These are phyloP conservation scores for Artemisia argyi DNA, from an alignment of 129 eudicot genomes.

Conservation along the genomic window DNA sequence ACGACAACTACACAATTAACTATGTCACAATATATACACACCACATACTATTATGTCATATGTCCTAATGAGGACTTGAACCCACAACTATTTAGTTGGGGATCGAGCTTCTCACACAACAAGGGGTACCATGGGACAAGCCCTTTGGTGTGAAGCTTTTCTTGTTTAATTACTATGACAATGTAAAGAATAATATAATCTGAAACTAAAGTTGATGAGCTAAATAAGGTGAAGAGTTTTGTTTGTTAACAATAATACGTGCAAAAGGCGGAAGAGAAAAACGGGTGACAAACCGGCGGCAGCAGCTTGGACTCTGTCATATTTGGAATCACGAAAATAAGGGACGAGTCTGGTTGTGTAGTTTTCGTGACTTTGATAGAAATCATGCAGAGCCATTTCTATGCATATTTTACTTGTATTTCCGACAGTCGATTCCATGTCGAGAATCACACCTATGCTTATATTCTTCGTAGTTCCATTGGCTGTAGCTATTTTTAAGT, in stretches of 20 bases:
- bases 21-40: too few species aligned
- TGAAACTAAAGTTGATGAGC: too few species aligned
- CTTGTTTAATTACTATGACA: neutral
- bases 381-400: conserved; percentile 42
- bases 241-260: too few species aligned
- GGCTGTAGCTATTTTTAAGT: neutral
- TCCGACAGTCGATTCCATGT: conserved; percentile 25
- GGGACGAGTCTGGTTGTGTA: conserved; percentile 34
- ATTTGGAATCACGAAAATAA: conserved; percentile 33
- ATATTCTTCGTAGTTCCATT: neutral
- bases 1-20: too few species aligned
- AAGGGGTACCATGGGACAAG: too few species aligned
- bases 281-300: conserved; percentile 36
- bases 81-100: too few species aligned
- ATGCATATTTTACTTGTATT: conserved; percentile 34
- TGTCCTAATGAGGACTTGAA: too few species aligned
- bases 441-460: conserved; percentile 40
- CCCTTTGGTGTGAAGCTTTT: too few species aligned
- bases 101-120: too few species aligned
- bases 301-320: conserved; percentile 46
- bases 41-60: too few species aligned
- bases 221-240: too few species aligned
- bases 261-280: neutral
- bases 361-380: conserved; percentile 26
- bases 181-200: neutral